Evolutionary conservation across 129 eudicot genomes (phyloP).

Genomic region (sunflower (Helianthus annuus)): HanXRQr2.0-SUNRISE NC_035448.2:36412657-36413156

Average conservation of each 20-base stretch:
- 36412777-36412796: conserved; percentile 8
- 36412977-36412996: conserved; percentile 15
- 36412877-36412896: conserved; percentile 9
- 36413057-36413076: conserved; percentile 2
- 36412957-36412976: conserved; percentile 32
- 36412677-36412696: conserved; percentile 29
- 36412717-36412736: not conserved
- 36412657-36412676: not conserved
- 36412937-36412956: conserved; percentile 15
- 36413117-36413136: conserved; percentile 31
- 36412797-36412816: conserved; percentile 15
- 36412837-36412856: not conserved
- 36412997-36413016: not conserved
- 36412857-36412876: not conserved
- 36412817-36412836: conserved; percentile 19
- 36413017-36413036: not conserved
- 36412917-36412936: conserved; percentile 23
- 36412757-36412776: conserved; percentile 19
- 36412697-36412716: conserved; percentile 13
- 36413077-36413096: not conserved
- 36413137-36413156: conserved; percentile 29
- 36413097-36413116: conserved; percentile 10
- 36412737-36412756: conserved; percentile 14
- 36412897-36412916: conserved; percentile 18
- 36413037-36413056: not conserved